phyloP scores from a whole-genome alignment of 331 rosid species.

The Prunus yedoensis region DNA sequence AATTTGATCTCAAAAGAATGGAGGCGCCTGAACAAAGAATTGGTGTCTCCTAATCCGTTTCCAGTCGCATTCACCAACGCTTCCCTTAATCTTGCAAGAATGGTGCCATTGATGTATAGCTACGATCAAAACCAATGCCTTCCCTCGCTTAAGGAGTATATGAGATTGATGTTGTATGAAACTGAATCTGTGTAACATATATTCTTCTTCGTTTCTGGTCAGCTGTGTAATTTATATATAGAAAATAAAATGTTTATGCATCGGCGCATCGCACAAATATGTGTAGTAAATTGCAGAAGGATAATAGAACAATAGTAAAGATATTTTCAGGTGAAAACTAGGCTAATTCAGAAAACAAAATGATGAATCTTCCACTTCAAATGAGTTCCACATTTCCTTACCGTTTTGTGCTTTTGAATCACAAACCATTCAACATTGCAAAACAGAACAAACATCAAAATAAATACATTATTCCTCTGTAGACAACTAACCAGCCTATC shows the following conservation, averaged over 20 bases:
- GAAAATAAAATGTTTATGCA: too few species aligned
- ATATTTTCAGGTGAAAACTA: too few species aligned
- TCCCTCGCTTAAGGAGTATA: constrained; percentile 21
- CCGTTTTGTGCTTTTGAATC: constrained; percentile 7
- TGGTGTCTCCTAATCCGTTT: constrained; percentile 34
- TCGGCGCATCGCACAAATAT: too few species aligned
- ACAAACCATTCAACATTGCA: constrained; percentile 5
- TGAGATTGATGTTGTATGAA: constrained; percentile 34
- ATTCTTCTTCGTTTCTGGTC: not conserved
- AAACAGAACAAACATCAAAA: constrained; percentile 7
- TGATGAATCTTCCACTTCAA: not conserved
- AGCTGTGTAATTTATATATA: too few species aligned
- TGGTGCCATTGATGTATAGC: constrained; percentile 31
- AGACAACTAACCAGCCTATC: constrained; percentile 52
- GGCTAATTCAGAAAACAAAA: too few species aligned
- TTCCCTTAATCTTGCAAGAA: constrained; percentile 53
- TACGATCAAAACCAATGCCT: constrained; percentile 28
- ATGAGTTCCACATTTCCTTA: not conserved
- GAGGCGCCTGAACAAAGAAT: constrained; percentile 54
- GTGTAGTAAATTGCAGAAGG: not conserved
- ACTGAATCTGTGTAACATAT: not conserved
- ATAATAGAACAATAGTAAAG: too few species aligned
- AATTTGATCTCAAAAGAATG: constrained; percentile 45
- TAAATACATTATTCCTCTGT: constrained; percentile 27
- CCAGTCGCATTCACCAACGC: constrained; percentile 40